Base-by-base conservation (phyloP, 1,139 yeast species). In the Suhomyces taliae region DNA sequence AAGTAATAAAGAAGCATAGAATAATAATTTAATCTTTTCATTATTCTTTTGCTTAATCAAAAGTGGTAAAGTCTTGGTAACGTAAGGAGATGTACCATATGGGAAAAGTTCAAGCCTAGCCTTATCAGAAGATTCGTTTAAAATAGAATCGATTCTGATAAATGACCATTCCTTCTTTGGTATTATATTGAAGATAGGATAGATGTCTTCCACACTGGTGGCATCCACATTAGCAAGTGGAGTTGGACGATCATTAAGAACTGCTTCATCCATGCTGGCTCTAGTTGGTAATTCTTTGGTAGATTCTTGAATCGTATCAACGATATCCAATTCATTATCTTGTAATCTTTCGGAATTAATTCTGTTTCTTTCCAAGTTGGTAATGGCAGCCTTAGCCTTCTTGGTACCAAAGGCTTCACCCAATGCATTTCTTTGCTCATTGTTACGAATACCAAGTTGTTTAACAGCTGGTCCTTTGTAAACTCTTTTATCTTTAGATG, bases 401-500 rank as follows among this genome's bases (percentile, higher is more conserved):
- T 89, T 90, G 51, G 99, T 91, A 78, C 99, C 99, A 58, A 93
- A 93, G 2, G 95, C 95, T 67, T 90, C 93, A 62, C 99, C 99
- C 60, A 93, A 78, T 3, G 89, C 88, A 53, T 81, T 87, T 64
- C 96, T 79, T 68, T 87, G 89, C 11, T 74, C 72, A 37, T 75
- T 67, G 55, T 74, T 70, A 59, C 83, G 76, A 11, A 76, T 73
- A 51, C 84, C 83, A 34, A 70, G 66, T 58, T 78, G 82, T 65
- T 77, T 82, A 50, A 87, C 74, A 27, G 74, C 69, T 33, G 93
- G 95, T 3, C 90, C 87, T 41, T 70, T 71, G 53, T 71, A 70
- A 36, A 65, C 66, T 58, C 81, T 76, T 55, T 76, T 79, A 6
- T 76, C 67, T 65, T 77, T 80, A 14, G 87, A 76, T 39, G 79